These are phyloP conservation scores for Colletotrichum godetiae DNA, from an alignment of 2,329 filamentous ascomycete species.

Conservation along the genomic window DNA sequence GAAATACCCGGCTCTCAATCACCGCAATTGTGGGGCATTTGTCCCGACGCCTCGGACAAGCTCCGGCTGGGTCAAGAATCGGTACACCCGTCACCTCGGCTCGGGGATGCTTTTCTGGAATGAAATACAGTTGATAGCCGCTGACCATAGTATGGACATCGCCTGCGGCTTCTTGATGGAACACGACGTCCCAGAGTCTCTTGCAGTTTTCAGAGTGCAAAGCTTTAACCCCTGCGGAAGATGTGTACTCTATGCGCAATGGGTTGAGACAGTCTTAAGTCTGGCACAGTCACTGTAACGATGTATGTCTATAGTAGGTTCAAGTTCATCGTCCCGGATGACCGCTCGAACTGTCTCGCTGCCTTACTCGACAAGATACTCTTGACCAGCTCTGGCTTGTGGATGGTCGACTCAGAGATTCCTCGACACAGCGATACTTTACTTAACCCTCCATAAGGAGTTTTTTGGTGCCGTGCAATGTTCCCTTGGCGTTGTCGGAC, in stretches of 20 bases:
- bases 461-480: background rate
- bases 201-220: background rate
- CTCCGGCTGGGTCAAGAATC: constrained; percentile 43
- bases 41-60: constrained; percentile 41
- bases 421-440: too few relatives aligned
- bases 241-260: background rate
- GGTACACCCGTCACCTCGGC: background rate
- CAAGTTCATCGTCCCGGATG: background rate
- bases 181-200: background rate
- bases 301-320: background rate
- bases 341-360: background rate
- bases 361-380: background rate
- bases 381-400: background rate
- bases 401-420: background rate
- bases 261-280: background rate
- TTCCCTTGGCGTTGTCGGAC: background rate
- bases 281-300: background rate
- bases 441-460: background rate
- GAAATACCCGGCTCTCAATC: constrained; percentile 49
- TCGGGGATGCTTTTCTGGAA: background rate
- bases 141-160: background rate
- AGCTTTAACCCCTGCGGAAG: background rate
- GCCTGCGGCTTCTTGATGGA: background rate
- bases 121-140: fast-evolving
- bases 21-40: constrained; percentile 48